phyloP scores from a whole-genome alignment of 768 basidiomycete genomes.

The Podaxis rugospora region DNA sequence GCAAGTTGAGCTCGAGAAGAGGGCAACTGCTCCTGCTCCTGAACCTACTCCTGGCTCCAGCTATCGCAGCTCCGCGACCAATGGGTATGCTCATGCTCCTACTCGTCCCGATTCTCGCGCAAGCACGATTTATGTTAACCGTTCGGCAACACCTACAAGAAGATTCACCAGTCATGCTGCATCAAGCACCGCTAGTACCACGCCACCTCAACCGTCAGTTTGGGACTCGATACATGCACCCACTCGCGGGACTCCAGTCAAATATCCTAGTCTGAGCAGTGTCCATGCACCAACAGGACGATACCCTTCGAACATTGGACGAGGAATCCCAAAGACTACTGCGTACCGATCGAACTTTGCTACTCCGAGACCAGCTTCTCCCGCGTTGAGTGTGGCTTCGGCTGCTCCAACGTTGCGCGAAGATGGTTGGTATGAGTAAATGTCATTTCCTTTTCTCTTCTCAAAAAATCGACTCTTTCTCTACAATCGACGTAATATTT shows the following conservation, averaged over 20 bases:
- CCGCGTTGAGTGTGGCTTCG: constrained; percentile 75
- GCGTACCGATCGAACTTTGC: constrained; percentile 19
- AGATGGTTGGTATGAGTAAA: constrained; percentile 78
- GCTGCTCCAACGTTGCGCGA: constrained; percentile 63
- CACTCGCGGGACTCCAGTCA: constrained; percentile 24
- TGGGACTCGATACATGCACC: constrained; percentile 70
- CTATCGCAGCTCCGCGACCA: constrained; percentile 38
- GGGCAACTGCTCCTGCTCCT: constrained; percentile 28
- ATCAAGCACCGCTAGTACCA: constrained; percentile 18
- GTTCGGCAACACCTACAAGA: constrained; percentile 47
- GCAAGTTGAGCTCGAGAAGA: constrained; percentile 55
- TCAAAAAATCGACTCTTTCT: constrained; percentile 13
- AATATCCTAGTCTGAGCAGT: constrained; percentile 16
- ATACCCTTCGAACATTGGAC: constrained; percentile 30
- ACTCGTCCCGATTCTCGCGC: constrained; percentile 73
- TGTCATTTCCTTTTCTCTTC: constrained; percentile 5
- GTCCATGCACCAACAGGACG: constrained; percentile 31
- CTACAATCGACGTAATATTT: constrained; percentile 5
- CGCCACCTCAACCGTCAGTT: constrained; percentile 55
- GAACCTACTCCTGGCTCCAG: constrained; percentile 25
- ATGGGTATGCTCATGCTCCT: constrained; percentile 35
- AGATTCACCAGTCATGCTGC: constrained; percentile 23
- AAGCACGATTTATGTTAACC: constrained; percentile 54
- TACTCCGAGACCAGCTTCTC: constrained; percentile 50
- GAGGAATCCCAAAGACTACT: constrained; percentile 31